These are phyloP conservation scores for Cercospora sp. DNA, from an alignment of 2,329 filamentous ascomycete species.

Conservation along the genomic window DNA sequence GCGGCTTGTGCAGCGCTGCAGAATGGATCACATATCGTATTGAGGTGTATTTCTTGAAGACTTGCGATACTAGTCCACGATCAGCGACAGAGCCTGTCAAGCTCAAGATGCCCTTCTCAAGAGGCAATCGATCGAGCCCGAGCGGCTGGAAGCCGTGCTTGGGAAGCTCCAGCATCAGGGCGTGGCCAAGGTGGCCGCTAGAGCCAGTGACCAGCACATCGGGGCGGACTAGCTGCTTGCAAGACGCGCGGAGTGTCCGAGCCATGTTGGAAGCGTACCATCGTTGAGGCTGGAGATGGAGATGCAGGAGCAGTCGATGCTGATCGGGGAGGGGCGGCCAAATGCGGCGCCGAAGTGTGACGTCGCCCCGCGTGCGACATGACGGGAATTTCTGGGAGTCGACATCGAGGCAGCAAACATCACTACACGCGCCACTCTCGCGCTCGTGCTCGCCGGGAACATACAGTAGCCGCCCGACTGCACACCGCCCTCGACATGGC, in stretches of 20 bases:
- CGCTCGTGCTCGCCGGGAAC: neutral
- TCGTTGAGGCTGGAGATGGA: neutral
- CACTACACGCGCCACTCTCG: neutral
- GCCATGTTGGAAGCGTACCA: neutral
- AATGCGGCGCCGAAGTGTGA: neutral
- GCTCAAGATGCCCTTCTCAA: neutral
- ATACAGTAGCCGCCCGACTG: neutral
- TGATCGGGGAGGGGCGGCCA: neutral
- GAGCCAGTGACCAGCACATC: neutral
- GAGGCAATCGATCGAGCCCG: neutral
- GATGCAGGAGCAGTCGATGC: neutral
- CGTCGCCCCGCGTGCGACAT: neutral
- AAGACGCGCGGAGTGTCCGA: neutral
- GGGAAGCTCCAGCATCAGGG: neutral
- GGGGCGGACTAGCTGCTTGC: neutral
- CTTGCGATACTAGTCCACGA: neutral
- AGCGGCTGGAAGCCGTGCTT: neutral
- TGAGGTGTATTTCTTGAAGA: constrained; percentile 9
- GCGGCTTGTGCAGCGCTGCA: constrained; percentile 25
- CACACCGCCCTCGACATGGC: constrained; percentile 45
- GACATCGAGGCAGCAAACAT: neutral
- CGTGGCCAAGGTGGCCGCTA: neutral
- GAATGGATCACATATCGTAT: constrained; percentile 21
- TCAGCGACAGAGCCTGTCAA: neutral
- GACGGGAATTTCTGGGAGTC: neutral